A percentile compares a stretch with the other conserved stretches of the same genome.
Conservation (phyloP, 345 rosid species). For the Salix arbutifolia region DNA sequence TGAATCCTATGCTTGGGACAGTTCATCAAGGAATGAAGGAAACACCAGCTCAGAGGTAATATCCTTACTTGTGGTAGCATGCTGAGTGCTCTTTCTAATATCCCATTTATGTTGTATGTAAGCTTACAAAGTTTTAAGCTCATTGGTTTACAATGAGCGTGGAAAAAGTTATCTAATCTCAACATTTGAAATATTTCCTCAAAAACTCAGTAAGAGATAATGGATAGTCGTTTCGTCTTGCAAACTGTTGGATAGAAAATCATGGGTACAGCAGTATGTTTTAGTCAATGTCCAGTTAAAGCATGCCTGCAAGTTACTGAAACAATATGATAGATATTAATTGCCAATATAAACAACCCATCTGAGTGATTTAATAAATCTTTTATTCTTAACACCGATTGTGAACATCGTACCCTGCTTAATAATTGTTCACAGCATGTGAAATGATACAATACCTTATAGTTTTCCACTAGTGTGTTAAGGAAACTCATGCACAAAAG, state of each 20-base stretch:
- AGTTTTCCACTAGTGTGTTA: not conserved
- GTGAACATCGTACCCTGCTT: not conserved
- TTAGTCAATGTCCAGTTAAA: too few relatives aligned
- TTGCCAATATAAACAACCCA: too few relatives aligned
- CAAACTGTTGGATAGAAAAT: not conserved
- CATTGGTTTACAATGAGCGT: not conserved
- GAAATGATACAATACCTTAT: not conserved
- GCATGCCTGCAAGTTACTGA: too few relatives aligned
- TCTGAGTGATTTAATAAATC: too few relatives aligned
- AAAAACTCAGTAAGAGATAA: not conserved
- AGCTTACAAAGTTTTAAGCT: not conserved
- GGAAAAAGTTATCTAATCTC: not conserved
- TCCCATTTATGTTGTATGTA: not conserved
- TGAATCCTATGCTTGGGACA: conserved; percentile 52
- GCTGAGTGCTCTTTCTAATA: not conserved
- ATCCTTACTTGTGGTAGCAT: not conserved
- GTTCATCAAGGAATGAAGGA: conserved; percentile 35
- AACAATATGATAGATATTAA: too few relatives aligned
- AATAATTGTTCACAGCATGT: not conserved
- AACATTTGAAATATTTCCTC: too few relatives aligned
- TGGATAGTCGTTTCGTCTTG: not conserved
- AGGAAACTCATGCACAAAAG: too few relatives aligned
- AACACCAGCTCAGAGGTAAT: conserved; percentile 34
- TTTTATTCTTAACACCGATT: too few relatives aligned
- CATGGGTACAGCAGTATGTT: not conserved